Base-by-base conservation (phyloP, 306 rosid genomes). In the Ziziphus jujuba region DNA sequence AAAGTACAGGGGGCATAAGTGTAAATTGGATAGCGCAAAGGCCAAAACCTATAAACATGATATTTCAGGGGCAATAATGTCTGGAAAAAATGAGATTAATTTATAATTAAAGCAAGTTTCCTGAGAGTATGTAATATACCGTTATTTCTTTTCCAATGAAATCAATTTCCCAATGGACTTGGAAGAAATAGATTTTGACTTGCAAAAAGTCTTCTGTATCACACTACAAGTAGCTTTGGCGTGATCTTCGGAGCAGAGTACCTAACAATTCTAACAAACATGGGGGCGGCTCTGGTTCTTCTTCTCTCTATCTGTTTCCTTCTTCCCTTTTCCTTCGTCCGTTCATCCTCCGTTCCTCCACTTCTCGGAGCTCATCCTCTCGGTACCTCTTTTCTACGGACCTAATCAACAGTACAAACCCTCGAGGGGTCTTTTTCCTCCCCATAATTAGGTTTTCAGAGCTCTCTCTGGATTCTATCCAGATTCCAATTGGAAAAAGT, bases 341-440 rank as follows among this genome's bases (percentile, higher is more conserved):
- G 22, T 52, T 79, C 67, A 15, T 20, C 48, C 65, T 44, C 90
- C 49, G 52, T 57, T 60, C 72, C 84, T 56, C 64, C 76, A 35
- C 71, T 89, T 69, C 68, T 71, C 23, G 96, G 98, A 71, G 72
- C 85, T 56, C 96, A 92, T 38, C 98, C 96, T 35, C 84, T 92
- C 35, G 96, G 95, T 92, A 72, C 52, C 19, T 7, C 34, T 35
- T 40, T 40, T 40, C 13, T 10, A 40, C 2, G 9, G 45, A 40
- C 45, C 45, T 40, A 40, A 40, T 40, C 45, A 40, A 40, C 45
- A 11, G 12, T 9, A 8, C 49, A 43, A 57, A 50, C 12, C 55
- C 16, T 58, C 22, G 65, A 73, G 60, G 70, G 15, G 73, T 25
- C 19, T 62, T 9, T 75, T 59, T 52, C 28, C 14, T 25, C 69